Evolutionary conservation across 2,329 filamentous ascomycete species (phyloP), one percentile per base, ranked within the genome.

Genomic region (Microthyrium microscopicum): DNA sequence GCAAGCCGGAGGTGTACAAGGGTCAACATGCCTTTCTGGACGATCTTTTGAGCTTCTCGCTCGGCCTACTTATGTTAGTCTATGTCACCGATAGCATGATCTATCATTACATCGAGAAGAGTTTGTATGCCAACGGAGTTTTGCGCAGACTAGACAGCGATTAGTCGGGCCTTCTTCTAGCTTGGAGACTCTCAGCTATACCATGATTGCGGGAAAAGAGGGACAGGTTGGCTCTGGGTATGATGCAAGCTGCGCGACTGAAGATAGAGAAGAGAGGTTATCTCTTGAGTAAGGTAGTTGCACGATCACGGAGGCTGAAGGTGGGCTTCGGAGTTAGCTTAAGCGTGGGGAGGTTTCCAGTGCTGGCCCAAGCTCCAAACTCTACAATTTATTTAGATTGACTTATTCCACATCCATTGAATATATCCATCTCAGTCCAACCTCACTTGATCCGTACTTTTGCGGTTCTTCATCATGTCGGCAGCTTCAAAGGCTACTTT

Each of bases 61-160:
- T 98, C 89, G 49, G 89, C 85, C 87, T 95, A 46, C 45, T 35
- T 43, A 34, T 26, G 15, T 34, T 20, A 32, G 24, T 24, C 15
- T 4, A 26, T 13, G 25, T 12, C 3, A 24, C 13, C 5, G 27
- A 16, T 29, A n/a, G n/a, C n/a, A 4, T 20, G 26, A 13, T 18
- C 20, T 28, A 39, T 27, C 40, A 54, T 51, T 78, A 98, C 89
- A 63, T 95, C 89, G 62, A 98, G 83, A 53, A 98, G 76, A 54
- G 87, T 95, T 64, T 95, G 87, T 56, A 98, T 98, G 60, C 89
- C 89, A 52, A 82, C 77, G 45, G 89, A 95, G 68, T 95, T 95
- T 65, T 95, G 89, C 54, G 87, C 89, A 56, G 89, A 89, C 87
- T 95, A 52, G 47, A 8, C 26, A 9, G n/a, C n/a, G n/a, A n/a